phyloP scores from a whole-genome alignment of 495 filamentous ascomycete species.

The Talaromyces nanjingensis region DNA sequence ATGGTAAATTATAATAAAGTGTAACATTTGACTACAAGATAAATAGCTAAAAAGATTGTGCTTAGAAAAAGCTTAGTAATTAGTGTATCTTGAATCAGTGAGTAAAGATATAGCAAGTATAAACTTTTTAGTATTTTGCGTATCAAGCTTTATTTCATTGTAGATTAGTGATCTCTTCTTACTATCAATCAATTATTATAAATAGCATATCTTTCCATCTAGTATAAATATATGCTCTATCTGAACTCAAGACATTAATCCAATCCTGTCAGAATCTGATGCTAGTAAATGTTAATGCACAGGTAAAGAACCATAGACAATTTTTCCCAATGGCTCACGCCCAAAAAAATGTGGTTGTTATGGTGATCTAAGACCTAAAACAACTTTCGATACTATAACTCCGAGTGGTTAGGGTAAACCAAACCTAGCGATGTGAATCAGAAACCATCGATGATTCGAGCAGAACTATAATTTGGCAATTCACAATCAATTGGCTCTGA shows the following conservation, averaged over 20 bases:
- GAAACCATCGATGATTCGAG: neutral
- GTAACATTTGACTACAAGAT: neutral
- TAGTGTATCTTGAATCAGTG: neutral
- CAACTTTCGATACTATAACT: neutral
- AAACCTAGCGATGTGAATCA: neutral
- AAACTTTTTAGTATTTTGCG: neutral
- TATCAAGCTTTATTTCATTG: neutral
- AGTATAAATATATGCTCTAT: neutral
- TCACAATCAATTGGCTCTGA: neutral
- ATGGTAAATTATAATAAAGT: neutral
- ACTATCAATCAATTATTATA: neutral
- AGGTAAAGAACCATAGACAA: neutral
- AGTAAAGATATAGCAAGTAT: neutral
- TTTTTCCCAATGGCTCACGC: neutral
- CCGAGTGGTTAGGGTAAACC: neutral
- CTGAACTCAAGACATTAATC: neutral
- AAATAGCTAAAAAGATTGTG: neutral
- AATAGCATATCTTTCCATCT: neutral
- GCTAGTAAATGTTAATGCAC: neutral
- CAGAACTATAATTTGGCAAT: neutral
- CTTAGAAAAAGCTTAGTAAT: neutral
- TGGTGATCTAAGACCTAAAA: neutral
- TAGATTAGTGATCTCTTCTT: neutral
- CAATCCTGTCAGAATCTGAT: neutral
- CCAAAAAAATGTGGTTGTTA: neutral